phyloP scores from a whole-genome alignment of 2,329 filamentous ascomycete species.

The Epicoccum nigrum region DNA sequence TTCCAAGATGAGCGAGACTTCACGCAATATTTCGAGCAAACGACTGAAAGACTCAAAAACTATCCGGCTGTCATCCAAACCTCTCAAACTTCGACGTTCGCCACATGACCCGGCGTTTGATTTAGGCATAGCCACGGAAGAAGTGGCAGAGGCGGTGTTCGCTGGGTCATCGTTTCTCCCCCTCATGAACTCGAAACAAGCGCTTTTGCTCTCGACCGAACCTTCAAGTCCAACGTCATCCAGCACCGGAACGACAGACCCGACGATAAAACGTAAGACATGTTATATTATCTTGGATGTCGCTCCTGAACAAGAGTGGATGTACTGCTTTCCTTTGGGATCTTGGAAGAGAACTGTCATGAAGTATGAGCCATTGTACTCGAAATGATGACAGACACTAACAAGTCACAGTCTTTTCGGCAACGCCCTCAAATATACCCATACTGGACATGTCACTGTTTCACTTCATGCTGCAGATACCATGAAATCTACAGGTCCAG shows the following conservation, averaged over 20 bases:
- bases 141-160: slow-evolving; percentile 35
- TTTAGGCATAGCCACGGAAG: slow-evolving; percentile 26
- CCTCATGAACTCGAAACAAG: slow-evolving; percentile 17
- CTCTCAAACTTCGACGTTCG: slow-evolving; percentile 29
- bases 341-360: slow-evolving; percentile 46
- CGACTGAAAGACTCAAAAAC: slow-evolving; percentile 37
- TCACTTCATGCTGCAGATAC: slow-evolving; percentile 25
- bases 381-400: neutral
- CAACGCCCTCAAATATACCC: slow-evolving; percentile 47
- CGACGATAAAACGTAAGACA: slow-evolving; percentile 19
- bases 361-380: slow-evolving; percentile 21
- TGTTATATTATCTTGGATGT: slow-evolving; percentile 40
- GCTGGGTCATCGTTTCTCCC: slow-evolving; percentile 43
- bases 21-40: slow-evolving; percentile 48
- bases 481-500: slow-evolving; percentile 2
- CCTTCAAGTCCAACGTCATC: slow-evolving; percentile 1
- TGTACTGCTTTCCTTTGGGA: slow-evolving; percentile 49
- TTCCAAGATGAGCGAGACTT: slow-evolving; percentile 33
- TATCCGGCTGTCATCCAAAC: slow-evolving; percentile 39
- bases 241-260: neutral
- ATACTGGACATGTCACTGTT: slow-evolving; percentile 38
- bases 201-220: slow-evolving; percentile 12
- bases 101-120: slow-evolving; percentile 28
- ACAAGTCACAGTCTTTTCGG: slow-evolving; percentile 32
- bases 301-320: slow-evolving; percentile 45